Evolutionary conservation across 345 rosid species (phyloP), one percentile per base, ranked within the genome.

Genomic region (Dipteronia sinensis): DNA sequence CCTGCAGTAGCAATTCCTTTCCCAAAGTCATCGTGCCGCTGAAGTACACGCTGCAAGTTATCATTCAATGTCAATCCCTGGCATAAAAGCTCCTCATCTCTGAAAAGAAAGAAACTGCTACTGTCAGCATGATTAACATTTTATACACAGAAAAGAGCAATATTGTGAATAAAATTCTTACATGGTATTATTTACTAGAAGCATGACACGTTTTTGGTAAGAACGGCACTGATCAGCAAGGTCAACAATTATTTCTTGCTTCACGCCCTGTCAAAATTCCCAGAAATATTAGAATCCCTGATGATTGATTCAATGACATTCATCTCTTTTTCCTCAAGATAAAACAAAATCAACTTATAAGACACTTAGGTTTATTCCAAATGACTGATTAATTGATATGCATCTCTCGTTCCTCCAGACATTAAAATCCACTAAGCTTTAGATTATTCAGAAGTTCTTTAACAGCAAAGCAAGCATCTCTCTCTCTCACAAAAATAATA

Each of bases 41-140:
- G 61, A 84, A 96, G 90, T 65, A 87, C 97, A 38, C 93, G 96
- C 89, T 96, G 99, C 87, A 96, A 80, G 79, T 55, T 83, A 77
- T 96, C 99, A 69, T 96, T 94, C 77, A 96, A 80, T 80, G 93
- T 90, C 85, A 96, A 85, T 69, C 95, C 99, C 85, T 91, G 98
- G 80, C 79, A 86, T 47, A 96, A 82, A 82, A 94, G 93, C 55
- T 69, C 90, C 90, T 94, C 99, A 13, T 96, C 91, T 62, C 99
- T 96, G 88, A 72, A 82, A 77, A 31, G n/a, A 27, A 66, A 68
- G 34, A 38, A 27, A 71, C 25, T 17, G 49, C 55, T 29, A 49
- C 10, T 70, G 76, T 83, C 77, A 88, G 75, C 69, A 84, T 49
- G 58, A 22, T 19, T 49, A 46, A 56, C 64, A 12, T 46, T 64